Base-by-base conservation (phyloP, 108 stramenopile genomes). In the Seminavis robusta region DNA sequence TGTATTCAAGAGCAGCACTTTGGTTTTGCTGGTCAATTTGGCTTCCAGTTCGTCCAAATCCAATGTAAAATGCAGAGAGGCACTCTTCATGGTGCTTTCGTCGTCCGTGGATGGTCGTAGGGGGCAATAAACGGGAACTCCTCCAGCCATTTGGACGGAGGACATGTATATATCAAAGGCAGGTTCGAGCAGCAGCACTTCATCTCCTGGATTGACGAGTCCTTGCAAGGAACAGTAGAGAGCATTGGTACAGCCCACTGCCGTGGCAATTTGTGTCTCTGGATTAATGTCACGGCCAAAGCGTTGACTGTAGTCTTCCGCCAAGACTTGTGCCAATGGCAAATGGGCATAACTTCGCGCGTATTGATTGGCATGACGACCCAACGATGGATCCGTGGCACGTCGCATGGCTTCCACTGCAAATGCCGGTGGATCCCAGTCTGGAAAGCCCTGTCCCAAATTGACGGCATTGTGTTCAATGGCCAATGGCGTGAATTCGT, bases 111-210 rank as follows among this genome's bases (percentile, higher is more conserved):
- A 36, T 13, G 77, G 65, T 49, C 79, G 64, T 10, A 90, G 67
- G 6, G 82, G 81, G 52, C 73, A 68, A 68, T 67, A 77, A 38
- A 68, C 56, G 17, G 61, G 33, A 15, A 2, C 64, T 8, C 74
- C 88, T 9, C 88, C 88, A 1, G 80, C 76, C 65, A 90, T 64
- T 29, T 58, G n/a, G 1, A 74, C 76, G 62, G 82, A 79, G 24
- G 71, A 42, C 15, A 51, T 33, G 52, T 90, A 90, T 47, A 88
- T 80, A 50, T 92, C 92, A 49, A 92, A 94, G 54, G 61, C 72
- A 8, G 90, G 90, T 70, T 96, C 95, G 27, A 96, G 29, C 46
- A 87, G 44, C 7, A 96, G 47, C 15, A 94, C 93, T 65, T 90
- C 89, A 61, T 96, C 92, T 1, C 88, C 95, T 0, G 73, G 67